Percentiles rank a stretch among this genome's conserved stretches.
These are phyloP conservation scores for Trichoderma arundinaceum DNA, from an alignment of 2,329 filamentous ascomycete species.

Conservation along the genomic window DNA sequence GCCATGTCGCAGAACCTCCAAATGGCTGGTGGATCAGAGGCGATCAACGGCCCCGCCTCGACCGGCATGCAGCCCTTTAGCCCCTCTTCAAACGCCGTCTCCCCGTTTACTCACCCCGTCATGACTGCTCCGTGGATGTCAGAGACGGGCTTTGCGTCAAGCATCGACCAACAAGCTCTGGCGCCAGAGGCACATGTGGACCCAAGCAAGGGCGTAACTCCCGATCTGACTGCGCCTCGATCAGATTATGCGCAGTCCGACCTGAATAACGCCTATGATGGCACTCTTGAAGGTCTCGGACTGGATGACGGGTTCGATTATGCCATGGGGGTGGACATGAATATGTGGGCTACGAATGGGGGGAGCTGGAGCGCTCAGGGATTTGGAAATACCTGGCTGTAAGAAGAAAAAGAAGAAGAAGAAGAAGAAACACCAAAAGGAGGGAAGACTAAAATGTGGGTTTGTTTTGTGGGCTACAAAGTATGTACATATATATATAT, in stretches of 20 bases:
- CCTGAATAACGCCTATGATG: slow-evolving; percentile 58
- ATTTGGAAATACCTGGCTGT: slow-evolving; percentile 37
- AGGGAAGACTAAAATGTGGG: background rate
- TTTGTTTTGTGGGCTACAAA: background rate
- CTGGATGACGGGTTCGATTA: slow-evolving; percentile 52
- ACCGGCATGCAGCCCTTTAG: slow-evolving; percentile 17
- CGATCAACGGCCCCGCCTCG: slow-evolving; percentile 28
- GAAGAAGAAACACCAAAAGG: background rate
- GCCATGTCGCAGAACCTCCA: slow-evolving; percentile 37
- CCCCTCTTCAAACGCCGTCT: slow-evolving; percentile 36
- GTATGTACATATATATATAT: background rate
- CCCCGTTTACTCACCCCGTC: slow-evolving; percentile 42
- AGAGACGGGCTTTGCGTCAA: slow-evolving; percentile 37
- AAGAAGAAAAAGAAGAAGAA: no score
- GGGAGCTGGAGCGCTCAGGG: slow-evolving; percentile 44
- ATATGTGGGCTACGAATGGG: slow-evolving; percentile 44
- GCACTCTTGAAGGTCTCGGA: slow-evolving; percentile 54
- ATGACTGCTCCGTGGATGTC: slow-evolving; percentile 42
- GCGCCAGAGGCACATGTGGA: slow-evolving; percentile 1
- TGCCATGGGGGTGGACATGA: slow-evolving; percentile 50
- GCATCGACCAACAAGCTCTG: slow-evolving; percentile 16
- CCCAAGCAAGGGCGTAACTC: slow-evolving; percentile 12
- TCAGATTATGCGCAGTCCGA: slow-evolving; percentile 38
- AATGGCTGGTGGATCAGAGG: slow-evolving; percentile 41
- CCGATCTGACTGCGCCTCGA: slow-evolving; percentile 32